phyloP scores from a whole-genome alignment of 345 rosid species.

The Syzygium oleosum region DNA sequence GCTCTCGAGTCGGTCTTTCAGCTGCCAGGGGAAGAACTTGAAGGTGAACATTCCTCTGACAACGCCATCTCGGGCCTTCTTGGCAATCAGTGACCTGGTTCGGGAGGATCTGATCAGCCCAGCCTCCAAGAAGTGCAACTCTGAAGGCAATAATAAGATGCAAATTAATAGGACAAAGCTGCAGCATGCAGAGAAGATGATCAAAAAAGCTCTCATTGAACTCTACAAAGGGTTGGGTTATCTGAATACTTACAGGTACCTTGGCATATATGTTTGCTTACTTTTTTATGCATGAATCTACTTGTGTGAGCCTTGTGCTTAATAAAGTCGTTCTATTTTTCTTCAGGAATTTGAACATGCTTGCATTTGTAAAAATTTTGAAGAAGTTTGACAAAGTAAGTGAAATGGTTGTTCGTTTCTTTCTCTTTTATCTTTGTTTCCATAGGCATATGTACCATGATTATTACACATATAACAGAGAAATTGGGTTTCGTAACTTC shows the following conservation, averaged over 20 bases:
- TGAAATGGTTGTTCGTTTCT: neutral
- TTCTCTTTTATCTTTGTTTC: neutral
- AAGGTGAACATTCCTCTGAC: constrained; percentile 77
- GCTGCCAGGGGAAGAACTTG: constrained; percentile 65
- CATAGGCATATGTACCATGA: neutral
- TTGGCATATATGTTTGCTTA: neutral
- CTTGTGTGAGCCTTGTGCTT: neutral
- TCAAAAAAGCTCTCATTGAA: constrained; percentile 72
- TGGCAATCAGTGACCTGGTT: constrained; percentile 64
- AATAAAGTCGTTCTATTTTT: neutral
- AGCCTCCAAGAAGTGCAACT: constrained; percentile 48
- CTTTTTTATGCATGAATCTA: neutral
- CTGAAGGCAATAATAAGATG: constrained; percentile 45
- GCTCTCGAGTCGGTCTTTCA: constrained; percentile 47
- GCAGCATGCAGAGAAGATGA: constrained; percentile 92
- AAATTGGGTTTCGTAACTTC: neutral
- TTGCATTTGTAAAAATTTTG: constrained; percentile 91
- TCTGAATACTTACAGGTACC: constrained; percentile 79
- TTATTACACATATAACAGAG: neutral
- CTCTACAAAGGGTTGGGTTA: constrained; percentile 81
- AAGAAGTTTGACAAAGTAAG: constrained; percentile 90
- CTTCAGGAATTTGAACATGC: constrained; percentile 89
- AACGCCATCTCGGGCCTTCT: constrained; percentile 71
- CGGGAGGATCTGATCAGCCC: constrained; percentile 65
- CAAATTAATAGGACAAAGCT: constrained; percentile 62